Evolutionary conservation across 495 filamentous ascomycete genomes (phyloP).

Genomic region (Tuber indicum): DNA sequence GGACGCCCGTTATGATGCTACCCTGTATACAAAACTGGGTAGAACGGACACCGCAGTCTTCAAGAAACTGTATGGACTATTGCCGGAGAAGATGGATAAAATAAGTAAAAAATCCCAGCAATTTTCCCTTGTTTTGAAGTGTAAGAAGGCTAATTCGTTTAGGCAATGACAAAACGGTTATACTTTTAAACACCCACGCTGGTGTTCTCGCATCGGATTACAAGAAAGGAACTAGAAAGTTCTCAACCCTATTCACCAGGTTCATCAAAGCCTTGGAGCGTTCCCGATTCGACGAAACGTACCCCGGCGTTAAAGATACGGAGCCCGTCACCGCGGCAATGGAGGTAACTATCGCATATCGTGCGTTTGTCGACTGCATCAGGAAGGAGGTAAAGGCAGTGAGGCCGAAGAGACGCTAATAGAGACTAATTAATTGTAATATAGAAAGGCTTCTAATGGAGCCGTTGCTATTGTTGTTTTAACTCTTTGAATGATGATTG

Average conservation of each 20-base stretch:
- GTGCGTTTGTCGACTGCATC: background rate
- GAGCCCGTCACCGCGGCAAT: background rate
- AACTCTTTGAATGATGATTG: background rate
- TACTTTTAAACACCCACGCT: background rate
- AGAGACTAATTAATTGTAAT: background rate
- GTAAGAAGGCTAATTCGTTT: background rate
- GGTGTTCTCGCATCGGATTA: background rate
- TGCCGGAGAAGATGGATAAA: background rate
- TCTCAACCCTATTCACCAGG: background rate
- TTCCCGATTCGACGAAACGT: background rate
- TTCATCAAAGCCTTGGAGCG: background rate
- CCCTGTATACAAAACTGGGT: background rate
- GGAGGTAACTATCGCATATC: background rate
- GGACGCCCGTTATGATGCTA: background rate
- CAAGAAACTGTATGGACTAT: background rate
- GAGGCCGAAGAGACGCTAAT: background rate
- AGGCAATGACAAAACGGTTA: background rate
- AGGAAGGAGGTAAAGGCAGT: background rate
- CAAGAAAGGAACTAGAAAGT: background rate
- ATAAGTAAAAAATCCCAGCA: background rate
- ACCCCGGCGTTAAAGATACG: background rate
- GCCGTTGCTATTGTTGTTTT: background rate
- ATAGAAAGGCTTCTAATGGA: background rate
- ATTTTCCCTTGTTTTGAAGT: background rate
- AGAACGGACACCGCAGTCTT: background rate